phyloP scores from a whole-genome alignment of 495 filamentous ascomycete species.

The Penicillium alfredii region DNA sequence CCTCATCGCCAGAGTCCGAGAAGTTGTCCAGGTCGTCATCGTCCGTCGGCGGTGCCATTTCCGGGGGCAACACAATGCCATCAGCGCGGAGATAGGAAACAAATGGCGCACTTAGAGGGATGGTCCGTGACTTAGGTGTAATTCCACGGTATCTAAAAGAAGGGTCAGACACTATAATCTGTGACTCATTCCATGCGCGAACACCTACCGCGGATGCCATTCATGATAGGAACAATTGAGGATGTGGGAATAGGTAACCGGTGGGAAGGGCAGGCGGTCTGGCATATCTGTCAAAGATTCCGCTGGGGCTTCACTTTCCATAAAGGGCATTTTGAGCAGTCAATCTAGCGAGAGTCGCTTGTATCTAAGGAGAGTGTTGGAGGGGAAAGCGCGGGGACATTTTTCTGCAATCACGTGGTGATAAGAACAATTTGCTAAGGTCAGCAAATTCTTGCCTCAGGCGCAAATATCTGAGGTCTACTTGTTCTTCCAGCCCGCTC shows the following conservation, averaged over 20 bases:
- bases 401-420: neutral
- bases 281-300: conserved; percentile 18
- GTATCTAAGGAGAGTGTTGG: neutral
- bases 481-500: conserved; percentile 3
- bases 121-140: conserved; percentile 76
- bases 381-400: neutral
- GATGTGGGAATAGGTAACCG: conserved; percentile 78
- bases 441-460: neutral
- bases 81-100: conserved; percentile 85
- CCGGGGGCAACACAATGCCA: conserved; percentile 79
- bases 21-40: conserved; percentile 34
- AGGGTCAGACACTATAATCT: neutral
- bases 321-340: conserved; percentile 32
- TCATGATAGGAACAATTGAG: conserved; percentile 88
- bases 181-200: conserved; percentile 3
- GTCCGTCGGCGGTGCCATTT: conserved; percentile 27
- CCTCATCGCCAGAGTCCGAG: conserved; percentile 40
- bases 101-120: conserved; percentile 70
- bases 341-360: too few relatives aligned
- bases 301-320: conserved; percentile 21
- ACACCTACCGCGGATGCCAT: conserved; percentile 64
- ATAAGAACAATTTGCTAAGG: neutral
- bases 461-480: too few relatives aligned
- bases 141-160: conserved; percentile 64
- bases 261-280: conserved; percentile 64